Base-by-base conservation (phyloP, 2,329 filamentous ascomycete species). In the Monascus ruber region DNA sequence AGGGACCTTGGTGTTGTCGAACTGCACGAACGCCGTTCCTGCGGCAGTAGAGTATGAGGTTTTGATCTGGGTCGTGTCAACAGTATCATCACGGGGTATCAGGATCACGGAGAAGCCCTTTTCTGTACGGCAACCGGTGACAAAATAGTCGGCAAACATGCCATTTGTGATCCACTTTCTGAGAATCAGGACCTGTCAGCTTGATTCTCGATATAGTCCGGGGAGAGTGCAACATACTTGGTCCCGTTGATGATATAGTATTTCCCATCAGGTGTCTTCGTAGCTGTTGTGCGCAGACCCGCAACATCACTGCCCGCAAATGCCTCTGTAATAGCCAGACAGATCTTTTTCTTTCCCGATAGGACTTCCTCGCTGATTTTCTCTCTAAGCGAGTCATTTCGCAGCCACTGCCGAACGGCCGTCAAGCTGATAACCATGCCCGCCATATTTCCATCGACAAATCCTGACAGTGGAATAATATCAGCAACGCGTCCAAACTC, bases 131-230 rank as follows among this genome's bases (percentile, higher is more conserved):
- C 85, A 85, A 34, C 79, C 85, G 1, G 79, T 82, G 37, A 91
- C 82, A 52, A 91, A 93, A 67, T 89, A 91, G 61, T 91, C 84
- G 45, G 69, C 75, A 63, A 80, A 91, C 53, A 81, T 78, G 44
- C 83, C 84, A 61, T 87, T 86, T 31, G 83, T 87, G 56, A 86
- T 87, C 83, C 83, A 86, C 66, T 89, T 91, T 73, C 88, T 89
- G 40, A 17, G 17, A 17, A 17, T 17, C 17, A 17, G 72, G 79
- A 11, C n/a, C 31, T 6, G 31, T 33, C 31, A 33, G 38, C 82
- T 81, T 54, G 82, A 81, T 70, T 26, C 4, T 2, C 3, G 5
- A 37, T 42, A 33, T 48, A 17, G 3, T 26, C 5, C 6, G 25
- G 7, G 24, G 25, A 6, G 33, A 7, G 2, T 11, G 33, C 5